phyloP scores from a whole-genome alignment of 2,329 filamentous ascomycete genomes.

The Fusarium sp. region DNA sequence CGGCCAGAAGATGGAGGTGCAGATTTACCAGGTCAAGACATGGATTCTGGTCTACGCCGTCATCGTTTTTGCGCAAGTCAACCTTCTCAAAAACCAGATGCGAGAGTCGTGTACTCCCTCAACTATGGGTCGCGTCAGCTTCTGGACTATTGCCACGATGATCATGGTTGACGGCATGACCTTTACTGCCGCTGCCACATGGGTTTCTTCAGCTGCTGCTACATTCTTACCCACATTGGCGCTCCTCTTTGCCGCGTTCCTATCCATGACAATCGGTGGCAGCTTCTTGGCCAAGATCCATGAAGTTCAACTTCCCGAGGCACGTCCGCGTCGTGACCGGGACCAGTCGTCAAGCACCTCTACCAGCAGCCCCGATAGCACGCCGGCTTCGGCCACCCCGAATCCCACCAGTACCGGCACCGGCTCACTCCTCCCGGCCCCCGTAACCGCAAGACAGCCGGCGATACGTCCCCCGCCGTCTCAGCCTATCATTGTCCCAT shows the following conservation, averaged over 20 bases:
- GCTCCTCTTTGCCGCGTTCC: conserved; percentile 62
- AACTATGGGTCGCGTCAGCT: conserved; percentile 74
- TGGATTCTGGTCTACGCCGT: conserved; percentile 68
- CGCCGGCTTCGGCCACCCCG: conserved; percentile 39
- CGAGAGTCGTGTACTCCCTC: conserved; percentile 75
- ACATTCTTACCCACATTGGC: conserved; percentile 68
- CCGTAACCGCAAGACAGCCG: conserved; percentile 52
- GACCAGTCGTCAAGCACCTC: conserved; percentile 28
- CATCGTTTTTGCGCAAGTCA: conserved; percentile 70
- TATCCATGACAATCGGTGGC: conserved; percentile 68
- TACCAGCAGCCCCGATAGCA: conserved; percentile 32
- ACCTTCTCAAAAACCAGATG: conserved; percentile 73
- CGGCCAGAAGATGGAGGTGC: conserved; percentile 71
- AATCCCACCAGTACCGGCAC: conserved; percentile 42
- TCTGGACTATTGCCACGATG: conserved; percentile 72
- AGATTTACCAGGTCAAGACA: conserved; percentile 66
- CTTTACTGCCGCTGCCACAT: conserved; percentile 67
- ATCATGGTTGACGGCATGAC: conserved; percentile 71
- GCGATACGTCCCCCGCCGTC: conserved; percentile 28
- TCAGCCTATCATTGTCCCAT: conserved; percentile 69
- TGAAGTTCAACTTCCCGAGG: conserved; percentile 67
- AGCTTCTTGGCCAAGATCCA: conserved; percentile 71
- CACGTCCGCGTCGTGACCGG: conserved; percentile 61
- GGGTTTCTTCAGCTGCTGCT: conserved; percentile 66
- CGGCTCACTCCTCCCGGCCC: conserved; percentile 52